Evolutionary conservation across 1,139 yeast genomes (phyloP).

Genomic region (Trichomonascaceae sp.): DNA sequence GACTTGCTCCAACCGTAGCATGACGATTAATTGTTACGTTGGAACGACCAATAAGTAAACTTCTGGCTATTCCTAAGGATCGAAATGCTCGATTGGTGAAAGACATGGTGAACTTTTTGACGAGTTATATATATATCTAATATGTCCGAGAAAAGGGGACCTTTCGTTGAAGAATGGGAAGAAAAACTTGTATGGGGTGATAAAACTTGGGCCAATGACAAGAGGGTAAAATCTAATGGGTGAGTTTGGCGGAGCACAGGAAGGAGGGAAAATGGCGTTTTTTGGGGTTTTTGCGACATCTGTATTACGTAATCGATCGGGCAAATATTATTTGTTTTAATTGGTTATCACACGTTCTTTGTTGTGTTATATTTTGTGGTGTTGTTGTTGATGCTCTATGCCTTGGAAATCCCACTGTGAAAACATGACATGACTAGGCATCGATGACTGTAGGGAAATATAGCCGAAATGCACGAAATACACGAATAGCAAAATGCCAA

Average conservation of each 20-base stretch:
- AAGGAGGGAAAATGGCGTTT: background rate
- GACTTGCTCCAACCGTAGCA: background rate
- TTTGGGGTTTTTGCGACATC: background rate
- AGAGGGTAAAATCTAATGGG: background rate
- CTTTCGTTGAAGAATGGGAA: background rate
- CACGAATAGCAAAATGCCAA: too few species aligned
- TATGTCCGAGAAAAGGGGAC: too few species aligned
- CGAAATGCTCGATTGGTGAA: background rate
- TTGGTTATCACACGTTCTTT: too few species aligned
- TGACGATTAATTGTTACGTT: background rate
- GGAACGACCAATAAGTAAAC: background rate
- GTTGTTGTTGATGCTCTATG: too few species aligned
- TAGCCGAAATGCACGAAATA: too few species aligned
- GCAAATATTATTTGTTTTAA: too few species aligned
- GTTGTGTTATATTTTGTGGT: too few species aligned
- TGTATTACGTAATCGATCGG: too few species aligned
- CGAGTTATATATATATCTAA: too few species aligned
- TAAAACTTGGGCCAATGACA: background rate
- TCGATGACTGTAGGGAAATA: too few species aligned
- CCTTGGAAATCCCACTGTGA: too few species aligned
- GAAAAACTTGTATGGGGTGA: background rate
- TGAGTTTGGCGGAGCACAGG: background rate
- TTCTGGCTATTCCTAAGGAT: conserved; percentile 1
- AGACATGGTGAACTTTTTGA: background rate
- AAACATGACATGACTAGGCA: too few species aligned